These are phyloP conservation scores for Phytophthora hybrid DNA, from an alignment of 352 stramenopile genomes.

Conservation along the genomic window DNA sequence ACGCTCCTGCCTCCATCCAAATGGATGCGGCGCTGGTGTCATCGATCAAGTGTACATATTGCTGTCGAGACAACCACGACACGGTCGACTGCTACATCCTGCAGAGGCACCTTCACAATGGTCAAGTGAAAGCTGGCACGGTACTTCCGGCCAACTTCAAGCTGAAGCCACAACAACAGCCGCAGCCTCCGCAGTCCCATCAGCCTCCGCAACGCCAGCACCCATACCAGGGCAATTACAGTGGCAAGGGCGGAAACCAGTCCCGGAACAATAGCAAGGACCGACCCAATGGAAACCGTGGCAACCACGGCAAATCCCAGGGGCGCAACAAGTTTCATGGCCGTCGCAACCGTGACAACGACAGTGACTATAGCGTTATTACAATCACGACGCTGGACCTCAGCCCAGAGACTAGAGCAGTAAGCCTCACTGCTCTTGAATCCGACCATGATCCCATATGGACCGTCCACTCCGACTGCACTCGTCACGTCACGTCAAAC, in stretches of 20 bases:
- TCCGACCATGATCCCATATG: constrained; percentile 7
- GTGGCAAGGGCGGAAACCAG: not conserved
- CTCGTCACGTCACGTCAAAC: constrained; percentile 12
- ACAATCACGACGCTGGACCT: constrained; percentile 24
- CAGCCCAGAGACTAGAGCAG: not conserved
- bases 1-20: not conserved
- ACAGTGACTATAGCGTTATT: constrained; percentile 21
- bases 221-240: constrained; percentile 7
- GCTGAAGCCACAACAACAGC: not conserved
- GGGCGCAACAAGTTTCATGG: constrained; percentile 15
- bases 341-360: not conserved
- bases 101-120: constrained; percentile 13
- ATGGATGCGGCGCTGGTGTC: constrained; percentile 6
- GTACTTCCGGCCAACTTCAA: constrained; percentile 27
- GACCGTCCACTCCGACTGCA: constrained; percentile 26
- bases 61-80: constrained; percentile 19
- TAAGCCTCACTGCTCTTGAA: constrained; percentile 6
- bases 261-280: not conserved
- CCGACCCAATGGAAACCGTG: not conserved
- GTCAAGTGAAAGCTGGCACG: constrained; percentile 26
- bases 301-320: not conserved
- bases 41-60: constrained; percentile 15
- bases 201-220: not conserved
- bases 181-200: not conserved
- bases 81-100: constrained; percentile 26